phyloP scores from a whole-genome alignment of 768 basidiomycete species.

The Psilocybe cyanescens region DNA sequence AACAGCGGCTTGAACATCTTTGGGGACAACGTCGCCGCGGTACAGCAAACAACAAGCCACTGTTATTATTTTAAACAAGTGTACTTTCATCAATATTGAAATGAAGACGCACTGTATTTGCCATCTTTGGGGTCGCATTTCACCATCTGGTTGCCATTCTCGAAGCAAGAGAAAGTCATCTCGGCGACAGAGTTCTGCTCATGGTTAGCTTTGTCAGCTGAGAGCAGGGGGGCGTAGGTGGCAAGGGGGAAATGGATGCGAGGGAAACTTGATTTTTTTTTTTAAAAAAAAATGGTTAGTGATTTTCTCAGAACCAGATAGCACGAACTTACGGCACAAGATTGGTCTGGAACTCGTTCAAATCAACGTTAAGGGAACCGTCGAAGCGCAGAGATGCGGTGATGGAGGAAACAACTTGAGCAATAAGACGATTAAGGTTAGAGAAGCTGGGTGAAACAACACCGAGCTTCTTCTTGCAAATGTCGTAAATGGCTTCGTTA shows the following conservation, averaged over 20 bases:
- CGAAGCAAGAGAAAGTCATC: slow-evolving; percentile 98
- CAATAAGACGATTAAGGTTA: slow-evolving; percentile 95
- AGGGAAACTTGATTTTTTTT: slow-evolving; percentile 67
- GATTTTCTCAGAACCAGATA: background rate
- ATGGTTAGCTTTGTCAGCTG: slow-evolving; percentile 92
- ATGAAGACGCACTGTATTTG: slow-evolving; percentile 83
- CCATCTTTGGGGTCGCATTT: slow-evolving; percentile 95
- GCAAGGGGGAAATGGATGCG: slow-evolving; percentile 98
- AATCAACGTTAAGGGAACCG: slow-evolving; percentile 94
- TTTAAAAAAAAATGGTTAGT: background rate
- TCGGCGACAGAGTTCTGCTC: slow-evolving; percentile 97
- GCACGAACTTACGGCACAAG: slow-evolving; percentile 79
- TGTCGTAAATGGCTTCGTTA: slow-evolving; percentile 97
- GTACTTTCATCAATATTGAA: background rate
- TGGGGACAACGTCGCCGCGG: slow-evolving; percentile 95
- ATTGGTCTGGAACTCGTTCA: slow-evolving; percentile 99
- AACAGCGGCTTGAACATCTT: slow-evolving; percentile 92
- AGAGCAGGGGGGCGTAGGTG: slow-evolving; percentile 92
- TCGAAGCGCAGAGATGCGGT: slow-evolving; percentile 97
- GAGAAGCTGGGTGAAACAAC: slow-evolving; percentile 86
- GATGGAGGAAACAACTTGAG: slow-evolving; percentile 96
- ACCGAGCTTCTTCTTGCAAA: slow-evolving; percentile 94
- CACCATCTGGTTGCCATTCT: slow-evolving; percentile 95
- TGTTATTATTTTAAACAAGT: slow-evolving; percentile 26
- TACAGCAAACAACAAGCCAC: slow-evolving; percentile 92